Base-by-base conservation (phyloP, 73 alveolate species). In the Paramecium sexaurelia region DNA sequence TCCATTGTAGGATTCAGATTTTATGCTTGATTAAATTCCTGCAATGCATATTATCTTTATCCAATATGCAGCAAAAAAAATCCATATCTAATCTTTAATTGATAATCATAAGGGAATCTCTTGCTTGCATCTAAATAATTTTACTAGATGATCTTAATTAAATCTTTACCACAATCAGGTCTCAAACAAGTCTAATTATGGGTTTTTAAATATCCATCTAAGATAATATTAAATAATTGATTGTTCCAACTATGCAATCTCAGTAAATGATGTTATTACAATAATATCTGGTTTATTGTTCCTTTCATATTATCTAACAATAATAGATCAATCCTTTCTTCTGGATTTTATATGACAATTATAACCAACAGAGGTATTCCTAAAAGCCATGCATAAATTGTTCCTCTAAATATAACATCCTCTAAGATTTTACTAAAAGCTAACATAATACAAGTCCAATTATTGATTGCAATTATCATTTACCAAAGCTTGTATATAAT, bases 401-500 rank as follows among this genome's bases (percentile, higher is more conserved):
- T 41, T 6, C 90, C 90, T 39, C 43, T 26, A 45, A 78, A 78
- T 22, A 78, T 78, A 6, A 78, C 90, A 40, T 78, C 90, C 15
- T 78, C 90, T 0, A 78, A 22, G 6, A 78, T 43, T 24, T 45
- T 78, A 43, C 61, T 24, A 24, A 78, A 78, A 9, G 51, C 73
- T 78, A 78, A 45, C 90, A 78, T 78, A 0, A 78, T 78, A 8
- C 75, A 32, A 43, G 90, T 78, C 90, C 90, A 78, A 24, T 29
- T 39, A 45, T 78, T 37, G 8, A 78, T 20, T 1, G 90, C 68
- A 7, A 78, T 78, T 20, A 78, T 22, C 40, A 78, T 78, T 43
- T 78, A 45, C 71, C 55, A 24, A 5, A 29, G 8, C 41, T 78
- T 78, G 43, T 78, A 78, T 2, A 45, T 43, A 40, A 29, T 29